phyloP scores from a whole-genome alignment of 1,139 yeast genomes.

The Debaryomyces coudertii region DNA sequence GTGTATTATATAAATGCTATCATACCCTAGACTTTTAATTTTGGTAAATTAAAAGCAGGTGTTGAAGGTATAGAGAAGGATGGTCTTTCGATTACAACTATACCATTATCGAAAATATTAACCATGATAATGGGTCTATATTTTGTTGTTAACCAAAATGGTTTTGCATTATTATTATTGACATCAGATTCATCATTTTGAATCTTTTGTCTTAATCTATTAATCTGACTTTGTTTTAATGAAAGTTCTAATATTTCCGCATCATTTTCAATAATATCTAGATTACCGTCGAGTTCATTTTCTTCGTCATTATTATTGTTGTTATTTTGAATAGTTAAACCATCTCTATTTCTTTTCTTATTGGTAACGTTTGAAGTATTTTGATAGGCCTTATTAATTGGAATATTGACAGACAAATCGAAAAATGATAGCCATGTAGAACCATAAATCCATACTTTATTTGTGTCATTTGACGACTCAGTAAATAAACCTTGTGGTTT shows the following conservation, averaged over 20 bases:
- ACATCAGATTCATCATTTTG: constrained; percentile 31
- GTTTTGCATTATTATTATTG: constrained; percentile 29
- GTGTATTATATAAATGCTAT: constrained; percentile 4
- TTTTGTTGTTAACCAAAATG: constrained; percentile 78
- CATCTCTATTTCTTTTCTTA: constrained; percentile 68
- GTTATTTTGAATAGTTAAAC: constrained; percentile 51
- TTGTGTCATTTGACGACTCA: constrained; percentile 22
- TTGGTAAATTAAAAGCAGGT: constrained; percentile 78
- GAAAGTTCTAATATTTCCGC: constrained; percentile 36
- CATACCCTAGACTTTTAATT: constrained; percentile 51
- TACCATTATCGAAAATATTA: constrained; percentile 43
- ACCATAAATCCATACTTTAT: constrained; percentile 80
- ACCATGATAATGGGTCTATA: constrained; percentile 67
- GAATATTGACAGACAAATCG: constrained; percentile 66
- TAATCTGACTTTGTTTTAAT: constrained; percentile 36
- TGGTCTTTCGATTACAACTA: constrained; percentile 81
- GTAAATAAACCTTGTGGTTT: constrained; percentile 75
- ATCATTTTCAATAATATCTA: constrained; percentile 27
- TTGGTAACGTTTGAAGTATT: constrained; percentile 22
- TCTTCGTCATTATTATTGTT: constrained; percentile 28
- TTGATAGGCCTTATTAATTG: constrained; percentile 38
- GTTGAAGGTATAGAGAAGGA: constrained; percentile 57
- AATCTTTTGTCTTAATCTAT: constrained; percentile 30
- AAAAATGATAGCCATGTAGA: constrained; percentile 81
- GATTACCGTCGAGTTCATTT: constrained; percentile 18